These are phyloP conservation scores for Fusarium sp. DNA, from an alignment of 2,329 filamentous ascomycete species.

Conservation along the genomic window DNA sequence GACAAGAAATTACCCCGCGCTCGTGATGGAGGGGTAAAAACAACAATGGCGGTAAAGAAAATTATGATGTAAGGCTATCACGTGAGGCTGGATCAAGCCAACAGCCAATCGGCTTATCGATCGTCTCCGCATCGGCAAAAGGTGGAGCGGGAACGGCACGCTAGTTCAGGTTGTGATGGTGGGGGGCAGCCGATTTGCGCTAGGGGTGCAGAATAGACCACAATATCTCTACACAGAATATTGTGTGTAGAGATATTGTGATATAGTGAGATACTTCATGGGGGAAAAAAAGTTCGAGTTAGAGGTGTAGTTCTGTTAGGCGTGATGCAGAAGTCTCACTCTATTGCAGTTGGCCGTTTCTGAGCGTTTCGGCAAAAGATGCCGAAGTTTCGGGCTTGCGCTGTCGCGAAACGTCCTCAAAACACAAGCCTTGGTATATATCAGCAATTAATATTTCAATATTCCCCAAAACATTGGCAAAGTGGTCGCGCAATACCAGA, in stretches of 20 bases:
- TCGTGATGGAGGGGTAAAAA: conserved; percentile 35
- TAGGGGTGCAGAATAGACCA: conserved; percentile 34
- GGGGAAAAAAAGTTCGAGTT: background rate
- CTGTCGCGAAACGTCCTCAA: conserved; percentile 23
- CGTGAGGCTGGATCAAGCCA: background rate
- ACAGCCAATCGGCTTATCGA: conserved; percentile 31
- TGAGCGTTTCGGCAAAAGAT: background rate
- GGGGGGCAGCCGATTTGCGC: conserved; percentile 25
- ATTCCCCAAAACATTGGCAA: background rate
- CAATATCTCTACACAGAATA: background rate
- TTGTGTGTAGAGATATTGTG: background rate
- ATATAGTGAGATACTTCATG: background rate
- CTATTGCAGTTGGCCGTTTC: background rate
- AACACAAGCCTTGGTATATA: background rate
- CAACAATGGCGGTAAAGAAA: conserved; percentile 13
- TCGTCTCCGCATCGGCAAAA: conserved; percentile 27
- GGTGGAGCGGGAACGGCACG: conserved; percentile 35
- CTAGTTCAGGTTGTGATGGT: conserved; percentile 24
- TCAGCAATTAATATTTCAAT: background rate
- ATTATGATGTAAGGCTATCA: conserved; percentile 35
- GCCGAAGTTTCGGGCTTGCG: conserved; percentile 1
- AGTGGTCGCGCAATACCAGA: conserved; percentile 10
- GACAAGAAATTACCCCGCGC: conserved; percentile 31
- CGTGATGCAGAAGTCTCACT: background rate
- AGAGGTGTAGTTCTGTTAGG: background rate